A percentile compares a stretch with the other conserved stretches of the same genome.
These are phyloP conservation scores for Neohortaea acidophila DNA, from an alignment of 495 filamentous ascomycete genomes.

Conservation along the genomic window DNA sequence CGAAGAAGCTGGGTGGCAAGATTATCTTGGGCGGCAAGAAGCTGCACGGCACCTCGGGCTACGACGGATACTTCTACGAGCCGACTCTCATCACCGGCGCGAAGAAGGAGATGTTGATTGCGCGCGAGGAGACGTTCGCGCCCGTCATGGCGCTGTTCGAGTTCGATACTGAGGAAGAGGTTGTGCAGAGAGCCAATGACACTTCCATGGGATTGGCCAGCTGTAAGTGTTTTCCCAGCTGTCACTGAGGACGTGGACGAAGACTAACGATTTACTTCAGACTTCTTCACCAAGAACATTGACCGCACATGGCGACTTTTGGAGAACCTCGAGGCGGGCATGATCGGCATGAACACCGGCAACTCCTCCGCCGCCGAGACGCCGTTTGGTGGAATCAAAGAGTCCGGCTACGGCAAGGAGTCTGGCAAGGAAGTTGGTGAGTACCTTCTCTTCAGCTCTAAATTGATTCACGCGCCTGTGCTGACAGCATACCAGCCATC, in stretches of 20 bases:
- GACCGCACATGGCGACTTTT: conserved; percentile 57
- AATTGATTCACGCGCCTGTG: too few relatives aligned
- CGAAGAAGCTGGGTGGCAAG: conserved; percentile 42
- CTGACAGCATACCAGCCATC: too few relatives aligned
- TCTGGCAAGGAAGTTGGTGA: conserved; percentile 48
- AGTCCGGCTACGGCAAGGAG: conserved; percentile 64
- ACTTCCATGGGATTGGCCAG: conserved; percentile 43
- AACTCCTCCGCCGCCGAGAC: conserved; percentile 53
- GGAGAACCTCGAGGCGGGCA: conserved; percentile 60
- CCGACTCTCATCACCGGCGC: conserved; percentile 52
- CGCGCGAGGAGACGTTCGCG: conserved; percentile 54
- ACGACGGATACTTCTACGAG: conserved; percentile 54
- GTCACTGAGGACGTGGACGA: neutral
- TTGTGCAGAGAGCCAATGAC: conserved; percentile 33
- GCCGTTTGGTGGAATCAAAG: conserved; percentile 63
- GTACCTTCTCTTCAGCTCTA: neutral
- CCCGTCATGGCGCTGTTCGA: conserved; percentile 51
- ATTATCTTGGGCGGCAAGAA: conserved; percentile 40
- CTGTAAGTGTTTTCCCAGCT: conserved; percentile 2
- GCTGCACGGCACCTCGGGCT: conserved; percentile 17
- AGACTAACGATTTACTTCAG: too few relatives aligned
- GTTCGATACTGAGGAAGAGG: conserved; percentile 58
- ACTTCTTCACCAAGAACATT: conserved; percentile 60
- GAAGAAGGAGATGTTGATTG: conserved; percentile 48
- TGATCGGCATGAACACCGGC: conserved; percentile 42